Evolutionary conservation across 805 yeast species (phyloP).

Genomic region (Henningerozyma blattae): DNA sequence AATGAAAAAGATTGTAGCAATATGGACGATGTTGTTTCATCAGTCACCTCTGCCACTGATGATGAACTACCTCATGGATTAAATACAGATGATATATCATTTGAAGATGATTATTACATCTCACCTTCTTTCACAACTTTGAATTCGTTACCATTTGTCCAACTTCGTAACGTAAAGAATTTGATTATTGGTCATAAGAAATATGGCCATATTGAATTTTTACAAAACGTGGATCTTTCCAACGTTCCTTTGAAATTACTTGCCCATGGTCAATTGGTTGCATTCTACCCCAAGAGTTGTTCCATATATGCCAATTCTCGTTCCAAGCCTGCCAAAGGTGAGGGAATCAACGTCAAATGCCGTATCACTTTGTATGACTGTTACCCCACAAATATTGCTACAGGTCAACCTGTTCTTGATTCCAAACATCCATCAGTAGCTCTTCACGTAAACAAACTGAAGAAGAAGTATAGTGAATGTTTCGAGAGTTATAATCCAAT

Average conservation of each 20-base stretch:
- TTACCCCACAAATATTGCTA: conserved; percentile 62
- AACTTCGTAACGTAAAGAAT: conserved; percentile 47
- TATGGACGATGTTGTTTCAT: background rate
- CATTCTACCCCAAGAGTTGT: conserved; percentile 48
- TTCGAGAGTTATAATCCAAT: conserved; percentile 68
- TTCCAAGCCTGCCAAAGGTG: conserved; percentile 53
- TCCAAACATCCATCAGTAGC: conserved; percentile 60
- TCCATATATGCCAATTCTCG: conserved; percentile 60
- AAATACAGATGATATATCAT: conserved; percentile 30
- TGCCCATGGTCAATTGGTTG: conserved; percentile 51
- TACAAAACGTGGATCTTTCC: conserved; percentile 73
- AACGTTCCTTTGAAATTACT: conserved; percentile 47
- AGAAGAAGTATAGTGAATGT: conserved; percentile 40
- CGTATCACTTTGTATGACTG: conserved; percentile 65
- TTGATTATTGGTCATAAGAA: conserved; percentile 65
- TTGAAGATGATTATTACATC: conserved; percentile 68
- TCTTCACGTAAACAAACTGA: conserved; percentile 56
- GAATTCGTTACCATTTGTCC: conserved; percentile 42
- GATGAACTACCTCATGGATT: conserved; percentile 9
- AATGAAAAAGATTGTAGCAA: background rate
- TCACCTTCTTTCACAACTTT: conserved; percentile 61
- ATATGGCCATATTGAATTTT: conserved; percentile 64
- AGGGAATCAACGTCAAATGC: conserved; percentile 72
- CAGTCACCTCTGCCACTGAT: background rate
- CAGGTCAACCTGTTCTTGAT: conserved; percentile 62